Evolutionary conservation across 768 basidiomycete species (phyloP), one percentile per base, ranked within the genome.

Genomic region (Leucogyrophana mollusca): DNA sequence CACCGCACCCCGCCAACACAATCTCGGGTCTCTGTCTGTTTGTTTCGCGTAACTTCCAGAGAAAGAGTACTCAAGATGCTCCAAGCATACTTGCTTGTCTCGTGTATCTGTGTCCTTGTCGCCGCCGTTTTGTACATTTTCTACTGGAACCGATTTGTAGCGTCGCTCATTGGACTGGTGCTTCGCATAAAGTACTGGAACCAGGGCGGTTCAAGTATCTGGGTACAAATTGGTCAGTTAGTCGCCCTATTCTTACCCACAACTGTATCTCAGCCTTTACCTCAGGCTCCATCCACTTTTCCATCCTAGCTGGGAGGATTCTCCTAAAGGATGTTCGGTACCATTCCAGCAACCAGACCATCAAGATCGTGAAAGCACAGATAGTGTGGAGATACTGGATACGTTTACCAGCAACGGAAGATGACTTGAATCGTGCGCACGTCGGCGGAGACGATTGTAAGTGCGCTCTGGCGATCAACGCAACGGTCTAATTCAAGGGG

Each of bases 331-430:
- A 97, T 61, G 62, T 96, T 24, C 73, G 78, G 14, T 97, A 97
- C 63, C 83, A 95, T 64, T 94, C 93, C 2, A 87, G 90, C 60
- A 97, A 95, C 65, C 88, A 96, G 64, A 90, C 88, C 16, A 74
- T 94, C 35, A 82, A 83, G 51, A 76, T 93, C 41, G 80, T 91
- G 38, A 90, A 91, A 65, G 89, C 85, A 2, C 83, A 91, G 59
- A 65, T 97, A 39, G 87, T 87, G 54, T 98, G 94, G 93, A 77
- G 91, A 52, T 97, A 95, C 64, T 98, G 95, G 95, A 76, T 91
- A 39, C 83, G 92, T 46, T 71, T 77, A 33, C 87, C 93, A 2
- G 80, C 86, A 8, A 77, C 80, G n/a, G 86, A 85, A 53, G 80
- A 85, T 39, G 87, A 90, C 54, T 67, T 89, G 20, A 71, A 71